phyloP scores from a whole-genome alignment of 345 rosid genomes.

The Sisymbrium irio region DNA sequence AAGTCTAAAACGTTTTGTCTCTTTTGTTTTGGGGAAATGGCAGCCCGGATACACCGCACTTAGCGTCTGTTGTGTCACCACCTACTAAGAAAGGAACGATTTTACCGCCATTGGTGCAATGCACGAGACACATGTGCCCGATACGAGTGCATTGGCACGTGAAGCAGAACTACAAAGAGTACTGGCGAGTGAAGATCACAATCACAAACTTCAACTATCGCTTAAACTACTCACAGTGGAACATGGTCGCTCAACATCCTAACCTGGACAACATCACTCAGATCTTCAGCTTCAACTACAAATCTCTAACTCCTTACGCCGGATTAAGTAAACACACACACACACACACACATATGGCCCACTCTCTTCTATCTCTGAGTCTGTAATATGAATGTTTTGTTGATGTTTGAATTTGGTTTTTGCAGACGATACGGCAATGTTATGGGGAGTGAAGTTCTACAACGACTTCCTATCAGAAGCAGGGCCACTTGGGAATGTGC shows the following conservation, averaged over 20 bases:
- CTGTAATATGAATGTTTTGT: no score
- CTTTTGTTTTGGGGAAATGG: slow-evolving; percentile 16
- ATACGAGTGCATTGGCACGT: slow-evolving; percentile 87
- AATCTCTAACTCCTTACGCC: slow-evolving; percentile 69
- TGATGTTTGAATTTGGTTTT: no score
- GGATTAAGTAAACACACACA: slow-evolving; percentile 60
- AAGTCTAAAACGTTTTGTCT: not conserved
- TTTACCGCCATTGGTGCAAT: slow-evolving; percentile 56
- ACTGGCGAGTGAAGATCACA: slow-evolving; percentile 91
- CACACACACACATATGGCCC: not conserved
- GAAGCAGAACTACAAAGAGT: slow-evolving; percentile 81
- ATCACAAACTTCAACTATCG: slow-evolving; percentile 80
- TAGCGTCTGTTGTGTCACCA: slow-evolving; percentile 66
- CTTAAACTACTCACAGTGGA: slow-evolving; percentile 83
- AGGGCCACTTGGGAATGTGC: slow-evolving; percentile 79
- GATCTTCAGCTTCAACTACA: slow-evolving; percentile 72
- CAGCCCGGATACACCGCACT: slow-evolving; percentile 59
- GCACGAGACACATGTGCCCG: slow-evolving; percentile 92
- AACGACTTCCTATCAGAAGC: slow-evolving; percentile 84
- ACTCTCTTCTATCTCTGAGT: not conserved
- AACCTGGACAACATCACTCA: slow-evolving; percentile 74
- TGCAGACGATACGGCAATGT: slow-evolving; percentile 89
- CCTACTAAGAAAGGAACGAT: slow-evolving; percentile 39
- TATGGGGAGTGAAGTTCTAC: slow-evolving; percentile 85
- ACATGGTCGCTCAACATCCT: slow-evolving; percentile 83